Conservation (phyloP, 768 basidiomycete genomes). For the Boletus tomentosulus region DNA sequence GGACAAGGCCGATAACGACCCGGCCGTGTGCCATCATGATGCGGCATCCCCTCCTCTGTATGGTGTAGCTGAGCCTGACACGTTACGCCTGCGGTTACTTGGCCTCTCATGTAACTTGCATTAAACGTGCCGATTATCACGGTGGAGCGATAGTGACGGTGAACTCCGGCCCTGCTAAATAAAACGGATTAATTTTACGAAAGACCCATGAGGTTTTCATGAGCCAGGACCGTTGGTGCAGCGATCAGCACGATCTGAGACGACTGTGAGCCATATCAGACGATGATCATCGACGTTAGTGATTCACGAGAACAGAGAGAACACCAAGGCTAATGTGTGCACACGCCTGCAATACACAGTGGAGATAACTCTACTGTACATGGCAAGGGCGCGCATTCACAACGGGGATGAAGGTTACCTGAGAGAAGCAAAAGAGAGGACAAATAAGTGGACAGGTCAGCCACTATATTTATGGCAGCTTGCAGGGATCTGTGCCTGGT, state of each 20-base stretch:
- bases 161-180: background rate
- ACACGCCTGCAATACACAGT: slow-evolving; percentile 25
- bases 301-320: background rate
- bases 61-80: background rate
- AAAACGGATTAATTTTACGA: background rate
- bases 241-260: too few relatives aligned
- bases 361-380: slow-evolving; percentile 22
- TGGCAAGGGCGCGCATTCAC: slow-evolving; percentile 24
- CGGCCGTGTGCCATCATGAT: too few relatives aligned
- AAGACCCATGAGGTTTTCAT: background rate
- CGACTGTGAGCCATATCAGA: background rate
- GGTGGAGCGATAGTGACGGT: background rate
- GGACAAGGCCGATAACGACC: background rate
- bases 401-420: background rate
- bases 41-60: background rate
- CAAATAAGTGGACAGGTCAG: background rate
- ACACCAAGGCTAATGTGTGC: background rate
- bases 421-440: background rate
- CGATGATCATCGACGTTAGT: background rate
- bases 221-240: background rate
- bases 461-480: background rate
- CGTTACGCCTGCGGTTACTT: background rate
- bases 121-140: background rate
- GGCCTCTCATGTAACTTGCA: background rate
- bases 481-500: background rate